phyloP scores from a whole-genome alignment of 1,284 basidiomycete genomes.

The Gomphus bonarii region DNA sequence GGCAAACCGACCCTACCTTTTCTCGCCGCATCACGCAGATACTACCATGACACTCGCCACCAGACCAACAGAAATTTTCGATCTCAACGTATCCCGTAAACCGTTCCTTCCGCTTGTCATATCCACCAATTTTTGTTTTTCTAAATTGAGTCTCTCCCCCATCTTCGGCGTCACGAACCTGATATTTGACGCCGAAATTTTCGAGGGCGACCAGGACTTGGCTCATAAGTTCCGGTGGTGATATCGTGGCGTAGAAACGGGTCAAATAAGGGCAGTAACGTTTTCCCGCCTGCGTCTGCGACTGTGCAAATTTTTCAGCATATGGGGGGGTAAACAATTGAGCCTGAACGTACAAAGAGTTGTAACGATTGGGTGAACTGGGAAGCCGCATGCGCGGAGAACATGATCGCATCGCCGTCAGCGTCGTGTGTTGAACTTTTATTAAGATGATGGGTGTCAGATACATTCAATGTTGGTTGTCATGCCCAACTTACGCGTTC shows the following conservation, averaged over 20 bases:
- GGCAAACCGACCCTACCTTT: conserved; percentile 30
- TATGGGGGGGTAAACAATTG: background rate
- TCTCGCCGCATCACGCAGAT: conserved; percentile 61
- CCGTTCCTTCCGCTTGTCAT: conserved; percentile 45
- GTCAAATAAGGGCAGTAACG: conserved; percentile 66
- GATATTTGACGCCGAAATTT: conserved; percentile 36
- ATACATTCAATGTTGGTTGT: background rate
- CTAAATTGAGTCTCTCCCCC: conserved; percentile 21
- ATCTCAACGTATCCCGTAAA: conserved; percentile 65
- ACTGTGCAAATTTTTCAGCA: background rate
- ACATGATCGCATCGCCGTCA: conserved; percentile 52
- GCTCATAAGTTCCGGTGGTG: conserved; percentile 38
- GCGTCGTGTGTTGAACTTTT: conserved; percentile 23
- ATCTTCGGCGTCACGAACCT: conserved; percentile 24
- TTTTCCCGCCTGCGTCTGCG: conserved; percentile 57
- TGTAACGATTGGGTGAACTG: conserved; percentile 55
- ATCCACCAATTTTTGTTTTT: conserved; percentile 38
- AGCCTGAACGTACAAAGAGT: conserved; percentile 38
- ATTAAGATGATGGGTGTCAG: conserved; percentile 11
- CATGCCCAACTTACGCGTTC: conserved; percentile 21
- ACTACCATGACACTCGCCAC: conserved; percentile 31
- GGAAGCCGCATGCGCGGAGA: conserved; percentile 30
- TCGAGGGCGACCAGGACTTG: conserved; percentile 44
- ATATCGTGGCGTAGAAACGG: conserved; percentile 57
- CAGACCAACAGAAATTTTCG: conserved; percentile 41